Base-by-base conservation (phyloP, 1,284 basidiomycete species). In the Marasmius fiardii region DNA sequence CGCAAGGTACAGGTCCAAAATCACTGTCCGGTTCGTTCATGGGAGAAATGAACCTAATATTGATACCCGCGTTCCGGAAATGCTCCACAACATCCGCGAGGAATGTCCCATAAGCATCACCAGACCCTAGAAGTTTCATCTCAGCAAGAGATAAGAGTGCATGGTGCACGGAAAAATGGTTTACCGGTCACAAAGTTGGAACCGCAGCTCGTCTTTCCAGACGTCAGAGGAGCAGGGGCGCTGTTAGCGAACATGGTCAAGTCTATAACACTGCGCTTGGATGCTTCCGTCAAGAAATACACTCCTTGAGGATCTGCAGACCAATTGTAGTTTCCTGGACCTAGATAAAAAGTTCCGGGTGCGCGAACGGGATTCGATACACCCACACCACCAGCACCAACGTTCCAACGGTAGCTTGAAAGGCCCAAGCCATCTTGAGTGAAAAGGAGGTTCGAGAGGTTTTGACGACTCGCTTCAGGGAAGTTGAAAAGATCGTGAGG, bases 361-460 rank as follows among this genome's bases (percentile, higher is more conserved):
- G 74, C 74, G 12, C 74, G 71, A 10, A 68, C 67, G n/a, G 71
- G 70, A 48, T 72, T 74, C 2, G 65, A 68, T 12, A 77, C 73
- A 28, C 68, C 68, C 11, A 74, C 71, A 7, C 76, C 75, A n/a
- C 74, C 76, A 8, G 67, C 72, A 21, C 76, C 76, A 31, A 77
- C 62, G 59, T 78, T 78, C 60, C 69, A 78, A 14, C 76, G 68
- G 59, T 76, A 78, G 51, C 67, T 71, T 2, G 74, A 74, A n/a
- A 78, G 61, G n/a, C 74, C 75, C 23, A 75, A 67, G 6, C 72
- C 74, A 45, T 62, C 59, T n/a, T 65, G 60, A 14, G 69, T 71
- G 60, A 78, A 77, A 21, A 78, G 67, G 12, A 77, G 64, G 7
- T 67, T 58, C 1, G 75, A 73, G 26, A 77, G 65, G 47, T 75